A percentile compares a stretch with the other conserved stretches of the same genome.
Evolutionary conservation across 2,329 filamentous ascomycete genomes (phyloP).

Genomic region (Ascochyta clinopodiicola): DNA sequence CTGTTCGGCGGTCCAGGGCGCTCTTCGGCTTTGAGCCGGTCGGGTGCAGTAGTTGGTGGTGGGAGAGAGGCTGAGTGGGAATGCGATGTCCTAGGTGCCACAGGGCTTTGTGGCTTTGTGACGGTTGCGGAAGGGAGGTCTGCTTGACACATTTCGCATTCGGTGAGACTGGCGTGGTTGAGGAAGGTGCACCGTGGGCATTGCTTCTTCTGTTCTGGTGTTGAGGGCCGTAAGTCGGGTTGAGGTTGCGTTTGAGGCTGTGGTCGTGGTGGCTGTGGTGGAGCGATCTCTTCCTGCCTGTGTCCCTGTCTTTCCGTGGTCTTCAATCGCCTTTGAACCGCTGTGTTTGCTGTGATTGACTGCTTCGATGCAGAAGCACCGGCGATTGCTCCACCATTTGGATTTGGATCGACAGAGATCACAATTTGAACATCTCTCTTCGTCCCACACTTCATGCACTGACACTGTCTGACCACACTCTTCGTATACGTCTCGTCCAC

Average conservation of each 20-base stretch:
- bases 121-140: slow-evolving; percentile 33
- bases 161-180: slow-evolving; percentile 39
- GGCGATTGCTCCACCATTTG: slow-evolving; percentile 18
- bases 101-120: slow-evolving; percentile 33
- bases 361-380: slow-evolving; percentile 12
- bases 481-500: slow-evolving; percentile 40
- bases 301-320: background rate
- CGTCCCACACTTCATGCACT: slow-evolving; percentile 46
- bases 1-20: slow-evolving; percentile 34
- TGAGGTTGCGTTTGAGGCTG: slow-evolving; percentile 15
- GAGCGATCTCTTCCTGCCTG: slow-evolving; percentile 20
- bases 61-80: slow-evolving; percentile 41
- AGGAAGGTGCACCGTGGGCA: slow-evolving; percentile 46
- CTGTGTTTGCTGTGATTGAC: slow-evolving; percentile 24
- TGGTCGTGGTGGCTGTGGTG: slow-evolving; percentile 27
- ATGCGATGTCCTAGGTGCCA: slow-evolving; percentile 25
- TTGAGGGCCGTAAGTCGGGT: slow-evolving; percentile 22
- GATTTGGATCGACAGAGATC: slow-evolving; percentile 43
- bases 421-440: slow-evolving; percentile 44
- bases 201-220: slow-evolving; percentile 42
- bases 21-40: slow-evolving; percentile 6
- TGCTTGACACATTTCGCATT: slow-evolving; percentile 45
- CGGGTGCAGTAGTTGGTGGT: slow-evolving; percentile 19
- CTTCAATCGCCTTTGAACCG: slow-evolving; percentile 17
- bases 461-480: slow-evolving; percentile 40